A percentile compares a stretch with the other conserved stretches of the same genome.
Evolutionary conservation across 2,329 filamentous ascomycete species (phyloP).

Genomic region (Neofusicoccum kwambonambiense): DNA sequence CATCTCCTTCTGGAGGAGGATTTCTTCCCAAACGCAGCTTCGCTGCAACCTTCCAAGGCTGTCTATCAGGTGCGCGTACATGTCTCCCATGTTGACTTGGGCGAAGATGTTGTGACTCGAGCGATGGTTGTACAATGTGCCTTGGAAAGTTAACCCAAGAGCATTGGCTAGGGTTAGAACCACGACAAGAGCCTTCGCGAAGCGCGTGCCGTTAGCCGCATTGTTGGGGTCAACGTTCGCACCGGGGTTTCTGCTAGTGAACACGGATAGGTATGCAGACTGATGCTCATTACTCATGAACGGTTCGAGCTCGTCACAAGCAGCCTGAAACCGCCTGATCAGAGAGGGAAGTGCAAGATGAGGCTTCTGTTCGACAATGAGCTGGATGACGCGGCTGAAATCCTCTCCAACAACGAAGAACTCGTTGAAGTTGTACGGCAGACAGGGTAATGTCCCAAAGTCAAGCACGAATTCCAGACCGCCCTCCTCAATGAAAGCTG

Average conservation of each 20-base stretch:
- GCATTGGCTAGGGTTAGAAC: slow-evolving; percentile 74
- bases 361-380: slow-evolving; percentile 76
- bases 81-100: slow-evolving; percentile 79
- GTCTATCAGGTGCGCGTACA: slow-evolving; percentile 72
- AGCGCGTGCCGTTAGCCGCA: slow-evolving; percentile 64
- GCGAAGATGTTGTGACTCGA: slow-evolving; percentile 65
- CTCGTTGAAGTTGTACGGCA: slow-evolving; percentile 71
- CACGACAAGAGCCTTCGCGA: slow-evolving; percentile 75
- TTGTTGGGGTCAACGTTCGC: slow-evolving; percentile 28
- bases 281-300: slow-evolving; percentile 25
- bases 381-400: slow-evolving; percentile 70
- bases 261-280: slow-evolving; percentile 14
- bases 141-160: slow-evolving; percentile 70
- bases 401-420: slow-evolving; percentile 57
- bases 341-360: slow-evolving; percentile 80
- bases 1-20: slow-evolving; percentile 69
- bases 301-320: slow-evolving; percentile 63
- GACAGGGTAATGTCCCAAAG: slow-evolving; percentile 75
- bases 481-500: slow-evolving; percentile 71
- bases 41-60: slow-evolving; percentile 76
- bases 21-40: slow-evolving; percentile 81
- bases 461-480: slow-evolving; percentile 84
- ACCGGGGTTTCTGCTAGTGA: slow-evolving; percentile 1
- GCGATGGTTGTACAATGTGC: slow-evolving; percentile 62
- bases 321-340: slow-evolving; percentile 68